Base-by-base conservation (phyloP, 2,329 filamentous ascomycete genomes). In the Lasiodiplodia sp. region DNA sequence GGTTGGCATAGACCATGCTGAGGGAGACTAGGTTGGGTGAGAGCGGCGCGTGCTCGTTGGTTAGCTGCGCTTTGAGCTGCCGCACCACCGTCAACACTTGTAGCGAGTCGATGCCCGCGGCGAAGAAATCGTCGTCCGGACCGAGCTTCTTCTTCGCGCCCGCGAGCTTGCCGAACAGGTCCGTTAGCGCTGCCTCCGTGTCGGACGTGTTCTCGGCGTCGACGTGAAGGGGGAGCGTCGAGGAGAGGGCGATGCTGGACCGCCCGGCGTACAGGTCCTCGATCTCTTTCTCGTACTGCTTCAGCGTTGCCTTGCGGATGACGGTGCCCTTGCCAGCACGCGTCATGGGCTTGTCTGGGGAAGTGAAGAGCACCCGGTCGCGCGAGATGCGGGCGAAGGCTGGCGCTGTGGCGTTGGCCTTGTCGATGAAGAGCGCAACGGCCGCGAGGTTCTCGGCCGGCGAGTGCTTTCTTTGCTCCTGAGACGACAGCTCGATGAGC, bases 71-170 rank as follows among this genome's bases (percentile, higher is more conserved):
- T 18, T 58, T 58, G 14, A 58, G 37, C 21, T 21, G 16, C 11
- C 55, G 23, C 11, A 58, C 55, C 23, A 88, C 83, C 67, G 84
- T 83, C 23, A 88, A 87, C 1, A 87, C 85, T 70, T 88, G 85
- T 34, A 90, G 75, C 52, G 84, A 87, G 73, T 90, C 88, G 2
- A 90, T 79, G 0, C 88, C 88, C 0, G 83, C 77, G 0, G 81
- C 77, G 72, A 90, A 91, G 72, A 91, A 87, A 73, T 91, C 88
- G 84, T 37, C 71, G 28, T 62, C 57, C 5, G 18, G 12, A 8
- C 11, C 55, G 18, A 21, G 25, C 4, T 40, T 16, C 7, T 10
- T n/a, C 18, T 47, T 11, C 18, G 44, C 10, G 18, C 31, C 31
- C 8, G 31, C 31, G 7, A 47, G 18, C 18, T 47, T 47, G 44